A percentile compares a stretch with the other conserved stretches of the same genome.
Evolutionary conservation across 108 stramenopile genomes (phyloP).

Genomic region (Epipyxis sp.): DNA sequence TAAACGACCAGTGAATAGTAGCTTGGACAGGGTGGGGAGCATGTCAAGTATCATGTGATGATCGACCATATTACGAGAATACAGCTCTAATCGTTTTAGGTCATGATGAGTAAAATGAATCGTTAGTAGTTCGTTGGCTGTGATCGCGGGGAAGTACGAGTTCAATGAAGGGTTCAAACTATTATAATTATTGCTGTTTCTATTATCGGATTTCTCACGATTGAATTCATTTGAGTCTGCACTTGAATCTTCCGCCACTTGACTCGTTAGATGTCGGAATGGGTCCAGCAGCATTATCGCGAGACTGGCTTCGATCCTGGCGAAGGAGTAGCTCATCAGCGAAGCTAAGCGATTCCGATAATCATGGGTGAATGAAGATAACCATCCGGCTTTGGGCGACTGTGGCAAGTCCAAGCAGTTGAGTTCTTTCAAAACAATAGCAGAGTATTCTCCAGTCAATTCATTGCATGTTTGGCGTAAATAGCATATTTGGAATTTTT

Average conservation of each 20-base stretch:
- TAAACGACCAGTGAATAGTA: slow-evolving; percentile 87
- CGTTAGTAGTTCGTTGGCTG: neutral
- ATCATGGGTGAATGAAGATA: slow-evolving; percentile 83
- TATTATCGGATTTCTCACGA: neutral
- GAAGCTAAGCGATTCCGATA: slow-evolving; percentile 74
- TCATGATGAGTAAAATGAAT: slow-evolving; percentile 80
- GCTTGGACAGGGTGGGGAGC: slow-evolving; percentile 71
- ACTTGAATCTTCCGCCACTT: slow-evolving; percentile 42
- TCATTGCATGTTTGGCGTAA: slow-evolving; percentile 96
- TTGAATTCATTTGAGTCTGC: neutral
- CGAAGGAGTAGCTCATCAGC: slow-evolving; percentile 77
- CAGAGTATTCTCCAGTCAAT: slow-evolving; percentile 91
- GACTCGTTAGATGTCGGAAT: neutral
- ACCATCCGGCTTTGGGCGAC: slow-evolving; percentile 62
- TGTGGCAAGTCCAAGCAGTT: slow-evolving; percentile 54
- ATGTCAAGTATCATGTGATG: slow-evolving; percentile 96
- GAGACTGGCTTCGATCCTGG: slow-evolving; percentile 68
- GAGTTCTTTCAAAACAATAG: slow-evolving; percentile 84
- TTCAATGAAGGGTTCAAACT: too few species aligned
- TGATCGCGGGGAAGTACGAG: too few species aligned
- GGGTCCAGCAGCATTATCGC: slow-evolving; percentile 67
- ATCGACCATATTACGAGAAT: slow-evolving; percentile 94
- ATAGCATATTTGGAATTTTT: slow-evolving; percentile 84
- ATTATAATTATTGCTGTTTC: too few species aligned
- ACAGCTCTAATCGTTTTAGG: slow-evolving; percentile 88